Base-by-base conservation (phyloP, 306 rosid genomes). In the Canavalia gladiata region DNA sequence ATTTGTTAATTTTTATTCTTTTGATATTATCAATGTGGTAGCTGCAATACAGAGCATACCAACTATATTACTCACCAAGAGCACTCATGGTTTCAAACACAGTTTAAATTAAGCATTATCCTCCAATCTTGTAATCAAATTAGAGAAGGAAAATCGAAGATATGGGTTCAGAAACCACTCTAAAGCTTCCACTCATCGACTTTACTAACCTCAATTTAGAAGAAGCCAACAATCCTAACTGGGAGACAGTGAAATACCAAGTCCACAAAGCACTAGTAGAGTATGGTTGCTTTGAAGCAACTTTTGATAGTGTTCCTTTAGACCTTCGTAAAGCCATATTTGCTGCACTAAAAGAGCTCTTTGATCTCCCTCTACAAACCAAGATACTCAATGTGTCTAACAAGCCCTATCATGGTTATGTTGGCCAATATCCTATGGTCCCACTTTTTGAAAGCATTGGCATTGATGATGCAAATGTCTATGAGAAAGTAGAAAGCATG, bases 391-490 rank as follows among this genome's bases (percentile, higher is more conserved):
- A 91, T 59, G 86, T 86, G 50, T 89, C 92, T 11, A 18, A 81
- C 56, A 90, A 87, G 25, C 93, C 89, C 13, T 91, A 9, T 49
- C 92, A 91, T 87, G 97, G 98, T 57, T 93, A 91, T 57, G 82
- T 81, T 31, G 97, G 97, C 1, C 94, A 91, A 63, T 62, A 91
- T 74, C 94, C 93, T 45, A 46, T 13, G 83, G 58, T 84, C 42
- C 97, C 95, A 7, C 89, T 94, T 0, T 89, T 6, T 66, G 97
- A 91, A 77, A 90, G 94, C 78, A 69, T 94, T 86, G 95, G 92
- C 34, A 58, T 91, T 39, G 94, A 87, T 0, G 94, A 89, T 58
- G 87, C 94, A 29, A 39, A 64, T 79, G 4, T 75, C 50, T 50
- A 2, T 49, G 75, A 86, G 4, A 67, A 89, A 47, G 91, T 91